These are phyloP conservation scores for Leccinum disarticulatum DNA, from an alignment of 768 basidiomycete species.

Conservation along the genomic window DNA sequence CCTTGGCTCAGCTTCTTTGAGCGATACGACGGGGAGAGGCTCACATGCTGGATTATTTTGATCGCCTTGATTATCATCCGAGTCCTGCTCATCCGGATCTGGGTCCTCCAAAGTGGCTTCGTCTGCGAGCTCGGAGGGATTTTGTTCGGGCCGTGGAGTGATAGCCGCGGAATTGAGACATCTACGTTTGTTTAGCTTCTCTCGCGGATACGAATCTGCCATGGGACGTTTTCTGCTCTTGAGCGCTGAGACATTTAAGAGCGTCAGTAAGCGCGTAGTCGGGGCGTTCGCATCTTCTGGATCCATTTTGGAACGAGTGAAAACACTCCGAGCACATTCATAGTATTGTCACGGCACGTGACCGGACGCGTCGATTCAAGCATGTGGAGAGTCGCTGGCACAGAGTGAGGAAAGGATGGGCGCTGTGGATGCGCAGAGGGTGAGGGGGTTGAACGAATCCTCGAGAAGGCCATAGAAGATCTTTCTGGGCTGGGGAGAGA, in stretches of 20 bases:
- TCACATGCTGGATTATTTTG: conserved; percentile 28
- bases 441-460: too few relatives aligned
- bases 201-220: conserved; percentile 39
- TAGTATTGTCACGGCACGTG: conserved; percentile 17
- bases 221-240: conserved; percentile 62
- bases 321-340: neutral
- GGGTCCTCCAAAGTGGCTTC: conserved; percentile 14
- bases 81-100: conserved; percentile 31
- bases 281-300: conserved; percentile 46
- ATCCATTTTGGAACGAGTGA: conserved; percentile 17
- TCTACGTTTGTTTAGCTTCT: conserved; percentile 72
- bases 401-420: too few relatives aligned
- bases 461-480: too few relatives aligned
- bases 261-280: conserved; percentile 79
- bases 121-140: conserved; percentile 5
- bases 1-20: conserved; percentile 2
- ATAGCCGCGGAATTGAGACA: conserved; percentile 36
- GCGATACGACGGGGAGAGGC: neutral
- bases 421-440: too few relatives aligned
- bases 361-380: conserved; percentile 14
- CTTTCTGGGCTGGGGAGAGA: too few relatives aligned
- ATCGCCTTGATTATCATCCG: conserved; percentile 29
- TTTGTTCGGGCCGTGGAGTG: conserved; percentile 13
- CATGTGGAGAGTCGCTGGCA: too few relatives aligned
- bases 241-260: conserved; percentile 86